phyloP scores from a whole-genome alignment of 257 asterid species.

The Solanum peruvianum region DNA sequence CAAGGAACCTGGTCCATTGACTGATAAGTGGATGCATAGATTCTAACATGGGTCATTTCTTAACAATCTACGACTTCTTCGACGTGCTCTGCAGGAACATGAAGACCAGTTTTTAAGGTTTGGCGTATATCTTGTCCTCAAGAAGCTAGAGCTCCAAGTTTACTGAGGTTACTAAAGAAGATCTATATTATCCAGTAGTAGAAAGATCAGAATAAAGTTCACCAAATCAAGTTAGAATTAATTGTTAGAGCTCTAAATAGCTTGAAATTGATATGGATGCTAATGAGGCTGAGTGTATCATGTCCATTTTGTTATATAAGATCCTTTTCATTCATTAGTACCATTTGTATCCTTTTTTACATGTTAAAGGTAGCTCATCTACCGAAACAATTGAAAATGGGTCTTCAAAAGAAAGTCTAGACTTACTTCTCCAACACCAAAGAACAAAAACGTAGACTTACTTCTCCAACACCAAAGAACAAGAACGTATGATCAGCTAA shows the following conservation, averaged over 20 bases:
- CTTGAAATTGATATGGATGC: conserved; percentile 80
- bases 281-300: conserved; percentile 94
- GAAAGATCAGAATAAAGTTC: conserved; percentile 77
- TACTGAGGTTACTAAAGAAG: conserved; percentile 81
- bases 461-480: conserved; percentile 99
- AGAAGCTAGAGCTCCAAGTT: conserved; percentile 95
- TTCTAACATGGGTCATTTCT: too few relatives aligned
- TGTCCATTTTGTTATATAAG: conserved; percentile 78
- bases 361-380: background rate
- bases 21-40: too few relatives aligned
- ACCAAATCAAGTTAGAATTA: conserved; percentile 80
- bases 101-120: conserved; percentile 94
- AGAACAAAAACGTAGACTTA: conserved; percentile 63
- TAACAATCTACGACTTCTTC: conserved; percentile 62
- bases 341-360: background rate
- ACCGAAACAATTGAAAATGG: background rate
- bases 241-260: conserved; percentile 85
- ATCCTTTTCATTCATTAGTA: conserved; percentile 35
- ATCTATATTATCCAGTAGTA: conserved; percentile 70
- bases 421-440: conserved; percentile 94
- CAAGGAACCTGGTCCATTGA: too few relatives aligned
- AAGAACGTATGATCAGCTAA: conserved; percentile 82
- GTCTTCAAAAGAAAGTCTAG: background rate
- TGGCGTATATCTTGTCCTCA: conserved; percentile 85
- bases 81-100: conserved; percentile 71